Evolutionary conservation across 306 rosid species (phyloP).

Genomic region (Sicyos baderoa): DNA sequence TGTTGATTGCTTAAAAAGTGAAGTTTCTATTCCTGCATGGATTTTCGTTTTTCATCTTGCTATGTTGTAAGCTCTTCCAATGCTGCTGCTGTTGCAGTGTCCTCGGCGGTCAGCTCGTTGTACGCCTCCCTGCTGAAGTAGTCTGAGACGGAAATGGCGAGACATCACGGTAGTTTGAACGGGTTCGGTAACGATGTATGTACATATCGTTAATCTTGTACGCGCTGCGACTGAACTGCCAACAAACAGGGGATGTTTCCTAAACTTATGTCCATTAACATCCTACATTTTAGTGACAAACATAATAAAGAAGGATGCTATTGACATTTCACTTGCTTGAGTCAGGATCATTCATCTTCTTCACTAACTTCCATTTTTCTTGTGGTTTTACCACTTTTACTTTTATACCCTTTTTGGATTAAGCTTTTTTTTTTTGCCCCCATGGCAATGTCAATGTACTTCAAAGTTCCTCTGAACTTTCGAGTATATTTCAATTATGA

Average conservation of each 20-base stretch:
- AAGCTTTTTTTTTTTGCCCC: neutral
- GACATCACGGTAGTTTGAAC: neutral
- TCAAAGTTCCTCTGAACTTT: too few species aligned
- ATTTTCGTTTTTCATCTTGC: neutral
- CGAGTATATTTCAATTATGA: too few species aligned
- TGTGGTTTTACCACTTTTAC: neutral
- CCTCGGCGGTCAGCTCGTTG: slow-evolving; percentile 57
- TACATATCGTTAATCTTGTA: neutral
- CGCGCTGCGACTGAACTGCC: neutral
- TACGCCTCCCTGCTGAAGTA: slow-evolving; percentile 67
- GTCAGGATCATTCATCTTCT: neutral
- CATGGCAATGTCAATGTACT: too few species aligned
- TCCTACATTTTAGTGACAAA: neutral
- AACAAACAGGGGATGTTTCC: neutral
- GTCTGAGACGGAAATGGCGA: slow-evolving; percentile 23
- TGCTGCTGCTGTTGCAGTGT: slow-evolving; percentile 37
- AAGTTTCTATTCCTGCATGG: neutral
- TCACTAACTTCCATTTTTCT: neutral
- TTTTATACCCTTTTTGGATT: neutral
- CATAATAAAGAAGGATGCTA: slow-evolving; percentile 7
- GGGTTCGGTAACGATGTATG: neutral
- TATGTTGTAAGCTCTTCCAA: neutral
- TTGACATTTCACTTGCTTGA: slow-evolving; percentile 10
- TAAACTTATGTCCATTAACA: neutral
- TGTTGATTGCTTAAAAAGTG: too few species aligned